Evolutionary conservation across 2,329 filamentous ascomycete species (phyloP).

Genomic region (Magnaporthales sp.): DNA sequence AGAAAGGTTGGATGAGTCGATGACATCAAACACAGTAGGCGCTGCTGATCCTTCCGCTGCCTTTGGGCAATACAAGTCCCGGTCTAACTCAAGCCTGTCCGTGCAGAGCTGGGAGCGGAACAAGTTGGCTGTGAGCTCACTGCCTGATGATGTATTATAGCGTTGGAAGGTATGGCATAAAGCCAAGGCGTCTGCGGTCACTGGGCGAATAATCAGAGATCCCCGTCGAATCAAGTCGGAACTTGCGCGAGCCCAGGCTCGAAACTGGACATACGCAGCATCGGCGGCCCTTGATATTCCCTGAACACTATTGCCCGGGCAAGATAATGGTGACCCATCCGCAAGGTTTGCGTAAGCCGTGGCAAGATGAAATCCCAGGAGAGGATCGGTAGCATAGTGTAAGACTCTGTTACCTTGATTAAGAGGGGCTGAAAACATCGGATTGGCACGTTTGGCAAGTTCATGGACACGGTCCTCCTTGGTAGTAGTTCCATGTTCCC

Average conservation of each 20-base stretch:
- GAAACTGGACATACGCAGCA: constrained; percentile 35
- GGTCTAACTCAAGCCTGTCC: constrained; percentile 31
- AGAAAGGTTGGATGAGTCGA: constrained; percentile 43
- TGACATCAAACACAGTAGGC: constrained; percentile 40
- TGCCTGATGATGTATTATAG: constrained; percentile 17
- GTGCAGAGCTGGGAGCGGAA: constrained; percentile 32
- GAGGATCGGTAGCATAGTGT: constrained; percentile 40
- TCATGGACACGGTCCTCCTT: neutral
- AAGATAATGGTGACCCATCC: constrained; percentile 28
- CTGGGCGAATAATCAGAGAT: constrained; percentile 33
- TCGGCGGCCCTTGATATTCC: constrained; percentile 17
- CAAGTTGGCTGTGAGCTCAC: constrained; percentile 23
- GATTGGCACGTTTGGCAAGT: constrained; percentile 24
- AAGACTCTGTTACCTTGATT: constrained; percentile 27
- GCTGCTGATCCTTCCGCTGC: constrained; percentile 12
- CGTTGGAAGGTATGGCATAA: constrained; percentile 44
- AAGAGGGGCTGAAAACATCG: constrained; percentile 29
- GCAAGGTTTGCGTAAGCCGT: constrained; percentile 30
- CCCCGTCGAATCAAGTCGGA: constrained; percentile 14
- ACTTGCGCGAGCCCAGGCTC: constrained; percentile 34
- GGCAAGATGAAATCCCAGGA: constrained; percentile 49
- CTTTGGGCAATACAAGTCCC: constrained; percentile 24
- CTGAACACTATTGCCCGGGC: constrained; percentile 6
- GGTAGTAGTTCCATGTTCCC: constrained; percentile 23
- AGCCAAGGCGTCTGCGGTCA: constrained; percentile 37